Evolutionary conservation across 2,329 filamentous ascomycete species (phyloP).

Genomic region (Fusarium verticillioides): DNA sequence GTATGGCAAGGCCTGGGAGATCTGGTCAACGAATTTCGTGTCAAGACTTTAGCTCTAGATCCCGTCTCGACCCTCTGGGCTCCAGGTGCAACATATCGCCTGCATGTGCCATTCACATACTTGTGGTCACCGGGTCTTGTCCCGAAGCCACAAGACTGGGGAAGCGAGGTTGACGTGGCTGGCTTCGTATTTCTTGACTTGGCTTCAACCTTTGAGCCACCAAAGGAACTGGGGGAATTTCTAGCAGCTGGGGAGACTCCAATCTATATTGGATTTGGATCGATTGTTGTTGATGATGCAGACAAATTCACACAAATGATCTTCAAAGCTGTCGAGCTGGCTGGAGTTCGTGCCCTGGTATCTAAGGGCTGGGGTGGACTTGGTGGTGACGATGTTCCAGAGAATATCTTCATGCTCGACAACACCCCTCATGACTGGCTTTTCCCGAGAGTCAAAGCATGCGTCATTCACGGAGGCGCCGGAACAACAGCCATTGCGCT

Average conservation of each 20-base stretch:
- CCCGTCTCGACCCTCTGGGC: constrained; percentile 82
- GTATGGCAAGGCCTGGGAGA: constrained; percentile 91
- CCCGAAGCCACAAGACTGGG: constrained; percentile 76
- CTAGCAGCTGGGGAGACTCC: constrained; percentile 67
- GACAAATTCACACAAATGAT: constrained; percentile 76
- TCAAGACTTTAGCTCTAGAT: constrained; percentile 75
- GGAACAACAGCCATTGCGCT: constrained; percentile 80
- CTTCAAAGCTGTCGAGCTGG: constrained; percentile 72
- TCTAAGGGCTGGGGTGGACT: constrained; percentile 82
- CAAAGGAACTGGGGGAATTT: constrained; percentile 65
- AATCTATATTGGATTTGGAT: constrained; percentile 81
- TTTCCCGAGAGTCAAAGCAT: constrained; percentile 73
- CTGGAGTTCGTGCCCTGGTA: constrained; percentile 76
- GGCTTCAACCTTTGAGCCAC: constrained; percentile 69
- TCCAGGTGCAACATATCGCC: constrained; percentile 75
- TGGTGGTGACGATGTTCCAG: constrained; percentile 67
- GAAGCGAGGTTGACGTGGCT: constrained; percentile 75
- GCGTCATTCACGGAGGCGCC: constrained; percentile 81
- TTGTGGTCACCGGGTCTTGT: constrained; percentile 75
- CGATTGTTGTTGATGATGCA: constrained; percentile 79
- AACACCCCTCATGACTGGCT: constrained; percentile 84
- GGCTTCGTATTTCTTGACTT: constrained; percentile 83
- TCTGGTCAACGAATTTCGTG: constrained; percentile 78
- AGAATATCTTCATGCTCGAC: constrained; percentile 76
- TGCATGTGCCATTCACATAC: constrained; percentile 82